phyloP scores from a whole-genome alignment of 177 flowering plant species.

The Tripterygium wilfordii region DNA sequence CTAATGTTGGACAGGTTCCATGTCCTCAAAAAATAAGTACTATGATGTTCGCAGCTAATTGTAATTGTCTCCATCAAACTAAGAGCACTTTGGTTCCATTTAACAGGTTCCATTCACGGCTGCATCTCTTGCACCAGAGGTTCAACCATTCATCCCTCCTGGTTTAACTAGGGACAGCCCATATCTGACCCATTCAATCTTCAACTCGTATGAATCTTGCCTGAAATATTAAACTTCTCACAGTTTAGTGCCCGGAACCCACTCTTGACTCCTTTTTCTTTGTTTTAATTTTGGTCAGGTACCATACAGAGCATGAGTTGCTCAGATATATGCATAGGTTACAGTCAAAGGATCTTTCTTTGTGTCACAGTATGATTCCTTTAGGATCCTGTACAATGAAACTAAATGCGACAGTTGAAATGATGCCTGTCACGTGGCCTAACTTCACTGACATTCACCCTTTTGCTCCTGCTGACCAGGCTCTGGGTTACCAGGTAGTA shows the following conservation, averaged over 20 bases:
- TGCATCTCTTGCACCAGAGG: constrained; percentile 81
- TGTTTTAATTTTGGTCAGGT: constrained; percentile 55
- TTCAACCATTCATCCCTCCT: constrained; percentile 59
- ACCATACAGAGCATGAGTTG: constrained; percentile 95
- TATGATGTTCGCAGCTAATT: constrained; percentile 1
- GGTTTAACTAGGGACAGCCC: constrained; percentile 70
- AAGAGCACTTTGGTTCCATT: constrained; percentile 1
- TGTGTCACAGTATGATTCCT: constrained; percentile 99
- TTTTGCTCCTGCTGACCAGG: constrained; percentile 88
- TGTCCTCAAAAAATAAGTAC: no score
- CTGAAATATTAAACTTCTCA: constrained; percentile 3
- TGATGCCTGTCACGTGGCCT: constrained; percentile 99
- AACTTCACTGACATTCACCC: constrained; percentile 80
- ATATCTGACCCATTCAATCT: constrained; percentile 76
- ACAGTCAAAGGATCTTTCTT: constrained; percentile 87
- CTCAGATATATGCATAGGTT: constrained; percentile 74
- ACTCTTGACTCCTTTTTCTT: constrained; percentile 12
- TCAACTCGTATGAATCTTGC: constrained; percentile 58
- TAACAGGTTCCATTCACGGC: constrained; percentile 84
- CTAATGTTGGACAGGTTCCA: no score
- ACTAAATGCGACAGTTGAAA: constrained; percentile 89
- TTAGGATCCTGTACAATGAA: constrained; percentile 99
- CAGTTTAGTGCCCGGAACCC: not conserved
- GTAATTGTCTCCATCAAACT: not conserved
- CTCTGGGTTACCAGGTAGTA: constrained; percentile 85